Evolutionary conservation across 768 basidiomycete genomes (phyloP).

Genomic region (Leccinum pellstonianum): DNA sequence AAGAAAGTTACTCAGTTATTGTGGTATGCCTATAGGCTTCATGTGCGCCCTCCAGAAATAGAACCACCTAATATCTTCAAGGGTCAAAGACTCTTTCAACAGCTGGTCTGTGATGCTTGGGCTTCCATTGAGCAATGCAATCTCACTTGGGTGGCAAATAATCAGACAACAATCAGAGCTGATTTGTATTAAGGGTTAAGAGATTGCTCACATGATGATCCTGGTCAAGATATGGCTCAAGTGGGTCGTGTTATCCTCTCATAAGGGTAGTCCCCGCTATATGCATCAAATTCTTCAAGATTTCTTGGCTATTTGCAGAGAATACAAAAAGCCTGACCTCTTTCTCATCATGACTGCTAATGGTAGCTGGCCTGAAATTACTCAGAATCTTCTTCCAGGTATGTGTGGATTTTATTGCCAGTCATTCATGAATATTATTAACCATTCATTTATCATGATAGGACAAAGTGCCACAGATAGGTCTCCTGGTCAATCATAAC

Average conservation of each 20-base stretch:
- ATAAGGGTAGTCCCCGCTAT: constrained; percentile 38
- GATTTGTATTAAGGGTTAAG: neutral
- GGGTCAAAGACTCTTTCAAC: neutral
- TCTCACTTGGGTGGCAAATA: neutral
- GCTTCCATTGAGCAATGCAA: neutral
- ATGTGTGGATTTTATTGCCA: neutral
- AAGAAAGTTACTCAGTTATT: neutral
- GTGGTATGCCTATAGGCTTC: neutral
- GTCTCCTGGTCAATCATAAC: too few species aligned
- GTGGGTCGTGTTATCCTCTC: constrained; percentile 16
- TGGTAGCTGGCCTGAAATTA: constrained; percentile 48
- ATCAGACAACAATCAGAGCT: neutral
- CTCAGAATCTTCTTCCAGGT: constrained; percentile 36
- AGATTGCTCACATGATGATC: neutral
- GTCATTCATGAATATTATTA: neutral
- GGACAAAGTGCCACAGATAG: constrained; percentile 40
- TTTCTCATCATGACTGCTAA: constrained; percentile 58
- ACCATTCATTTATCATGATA: neutral
- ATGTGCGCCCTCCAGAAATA: neutral
- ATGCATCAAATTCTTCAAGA: constrained; percentile 48
- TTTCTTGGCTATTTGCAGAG: constrained; percentile 42
- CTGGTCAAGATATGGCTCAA: neutral
- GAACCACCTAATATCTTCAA: neutral
- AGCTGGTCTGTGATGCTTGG: neutral
- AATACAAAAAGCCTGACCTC: constrained; percentile 39